Percentiles rank a stretch among this genome's conserved stretches.
Evolutionary conservation across 2,329 filamentous ascomycete genomes (phyloP).

Genomic region (Fusarium chlamydosporum): DNA sequence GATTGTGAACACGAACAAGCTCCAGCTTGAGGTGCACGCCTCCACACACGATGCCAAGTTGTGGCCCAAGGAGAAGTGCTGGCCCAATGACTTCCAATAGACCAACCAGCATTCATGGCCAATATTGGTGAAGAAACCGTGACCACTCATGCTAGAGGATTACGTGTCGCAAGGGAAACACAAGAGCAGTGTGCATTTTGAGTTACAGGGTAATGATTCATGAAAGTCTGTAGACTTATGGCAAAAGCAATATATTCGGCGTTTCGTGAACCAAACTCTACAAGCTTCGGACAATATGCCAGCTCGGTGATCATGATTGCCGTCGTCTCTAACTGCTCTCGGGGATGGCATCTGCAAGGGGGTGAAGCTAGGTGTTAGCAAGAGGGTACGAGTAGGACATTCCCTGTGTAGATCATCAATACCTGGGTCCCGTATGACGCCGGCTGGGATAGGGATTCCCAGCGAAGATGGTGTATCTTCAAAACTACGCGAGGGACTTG

Average conservation of each 20-base stretch:
- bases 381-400: no score
- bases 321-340: no score
- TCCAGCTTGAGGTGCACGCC: slow-evolving; percentile 67
- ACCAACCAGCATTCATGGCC: neutral
- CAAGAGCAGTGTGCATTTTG: neutral
- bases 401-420: no score
- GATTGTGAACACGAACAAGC: slow-evolving; percentile 65
- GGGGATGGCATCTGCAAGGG: no score
- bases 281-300: no score
- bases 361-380: no score
- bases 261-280: slow-evolving; percentile 7
- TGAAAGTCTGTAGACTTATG: slow-evolving; percentile 21
- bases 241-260: slow-evolving; percentile 1
- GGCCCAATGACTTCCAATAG: slow-evolving; percentile 63
- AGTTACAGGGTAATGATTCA: slow-evolving; percentile 33
- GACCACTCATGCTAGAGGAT: neutral
- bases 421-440: no score
- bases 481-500: no score
- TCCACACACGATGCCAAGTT: slow-evolving; percentile 63
- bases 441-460: no score
- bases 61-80: slow-evolving; percentile 72
- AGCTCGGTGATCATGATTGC: no score
- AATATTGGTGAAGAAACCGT: no score
- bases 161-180: neutral
- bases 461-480: no score